Percentiles rank a stretch among this genome's conserved stretches.
Conservation (phyloP, 345 rosid genomes). For the thale cress (Arabidopsis thaliana) region DNA sequence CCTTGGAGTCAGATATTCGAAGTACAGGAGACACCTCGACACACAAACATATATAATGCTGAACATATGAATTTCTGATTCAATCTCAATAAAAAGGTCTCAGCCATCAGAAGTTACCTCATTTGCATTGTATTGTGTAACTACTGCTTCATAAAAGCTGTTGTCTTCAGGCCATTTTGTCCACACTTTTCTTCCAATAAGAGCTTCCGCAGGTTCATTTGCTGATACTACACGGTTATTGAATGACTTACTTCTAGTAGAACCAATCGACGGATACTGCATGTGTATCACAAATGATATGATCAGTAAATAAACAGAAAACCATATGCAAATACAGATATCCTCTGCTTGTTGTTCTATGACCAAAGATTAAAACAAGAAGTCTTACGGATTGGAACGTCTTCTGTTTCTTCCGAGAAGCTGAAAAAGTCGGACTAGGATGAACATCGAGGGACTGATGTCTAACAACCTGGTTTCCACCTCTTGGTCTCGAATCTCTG, state of each 20-base stretch:
- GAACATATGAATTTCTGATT: not conserved
- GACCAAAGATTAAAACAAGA: slow-evolving; percentile 10
- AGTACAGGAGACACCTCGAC: slow-evolving; percentile 7
- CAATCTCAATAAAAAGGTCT: not conserved
- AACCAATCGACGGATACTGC: slow-evolving; percentile 62
- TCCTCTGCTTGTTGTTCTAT: not conserved
- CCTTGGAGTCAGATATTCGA: not conserved
- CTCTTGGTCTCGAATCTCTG: slow-evolving; percentile 90
- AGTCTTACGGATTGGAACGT: slow-evolving; percentile 64
- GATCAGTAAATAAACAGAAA: slow-evolving; percentile 49
- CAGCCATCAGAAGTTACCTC: slow-evolving; percentile 55
- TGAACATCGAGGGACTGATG: slow-evolving; percentile 61
- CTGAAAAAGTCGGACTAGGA: slow-evolving; percentile 75
- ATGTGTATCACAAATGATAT: slow-evolving; percentile 46
- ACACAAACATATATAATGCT: slow-evolving; percentile 2
- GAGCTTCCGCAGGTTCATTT: slow-evolving; percentile 61
- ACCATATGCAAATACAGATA: not conserved
- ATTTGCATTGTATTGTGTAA: slow-evolving; percentile 68
- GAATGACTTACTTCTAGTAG: slow-evolving; percentile 59
- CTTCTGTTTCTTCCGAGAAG: slow-evolving; percentile 86
- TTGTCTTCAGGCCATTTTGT: slow-evolving; percentile 97
- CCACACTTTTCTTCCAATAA: slow-evolving; percentile 85
- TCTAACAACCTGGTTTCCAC: slow-evolving; percentile 63
- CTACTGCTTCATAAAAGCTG: slow-evolving; percentile 84
- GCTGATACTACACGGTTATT: slow-evolving; percentile 51